These are phyloP conservation scores for Dendrobium chrysotoxum DNA, from an alignment of 106 monocot genomes.

Conservation along the genomic window DNA sequence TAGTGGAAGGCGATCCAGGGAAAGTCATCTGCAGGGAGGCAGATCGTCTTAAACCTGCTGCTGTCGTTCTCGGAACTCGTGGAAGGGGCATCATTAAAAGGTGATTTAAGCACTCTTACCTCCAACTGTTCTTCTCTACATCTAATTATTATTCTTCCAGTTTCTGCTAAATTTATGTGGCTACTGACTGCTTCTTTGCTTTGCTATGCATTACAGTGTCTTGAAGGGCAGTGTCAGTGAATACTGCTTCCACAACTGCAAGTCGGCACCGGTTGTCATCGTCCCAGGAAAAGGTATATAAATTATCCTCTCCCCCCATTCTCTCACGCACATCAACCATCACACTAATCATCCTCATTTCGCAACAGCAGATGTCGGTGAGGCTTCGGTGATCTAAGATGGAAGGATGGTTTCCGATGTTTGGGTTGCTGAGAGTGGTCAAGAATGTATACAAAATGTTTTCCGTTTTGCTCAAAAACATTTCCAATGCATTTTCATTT, in stretches of 20 bases:
- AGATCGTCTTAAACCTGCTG: constrained; percentile 65
- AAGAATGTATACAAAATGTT: no score
- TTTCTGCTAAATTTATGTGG: neutral
- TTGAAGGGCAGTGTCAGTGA: constrained; percentile 77
- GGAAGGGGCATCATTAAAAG: constrained; percentile 67
- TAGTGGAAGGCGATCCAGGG: constrained; percentile 81
- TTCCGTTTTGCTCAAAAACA: no score
- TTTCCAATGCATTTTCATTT: neutral
- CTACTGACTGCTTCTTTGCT: no score
- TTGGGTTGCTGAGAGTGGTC: no score
- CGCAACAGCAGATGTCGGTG: constrained; percentile 20
- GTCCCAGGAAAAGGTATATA: constrained; percentile 41
- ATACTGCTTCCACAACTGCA: constrained; percentile 84
- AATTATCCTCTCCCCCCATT: neutral
- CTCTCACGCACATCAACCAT: neutral
- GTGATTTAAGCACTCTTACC: constrained; percentile 8
- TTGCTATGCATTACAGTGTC: constrained; percentile 34
- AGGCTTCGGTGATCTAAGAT: constrained; percentile 19
- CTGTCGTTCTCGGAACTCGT: constrained; percentile 81
- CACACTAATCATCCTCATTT: neutral
- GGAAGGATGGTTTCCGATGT: neutral
- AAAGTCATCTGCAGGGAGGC: constrained; percentile 82
- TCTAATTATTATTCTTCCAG: neutral
- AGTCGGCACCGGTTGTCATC: constrained; percentile 61
- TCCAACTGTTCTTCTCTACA: neutral